Evolutionary conservation across 306 rosid species (phyloP).

Genomic region (Pyrus bretschneideri): DNA sequence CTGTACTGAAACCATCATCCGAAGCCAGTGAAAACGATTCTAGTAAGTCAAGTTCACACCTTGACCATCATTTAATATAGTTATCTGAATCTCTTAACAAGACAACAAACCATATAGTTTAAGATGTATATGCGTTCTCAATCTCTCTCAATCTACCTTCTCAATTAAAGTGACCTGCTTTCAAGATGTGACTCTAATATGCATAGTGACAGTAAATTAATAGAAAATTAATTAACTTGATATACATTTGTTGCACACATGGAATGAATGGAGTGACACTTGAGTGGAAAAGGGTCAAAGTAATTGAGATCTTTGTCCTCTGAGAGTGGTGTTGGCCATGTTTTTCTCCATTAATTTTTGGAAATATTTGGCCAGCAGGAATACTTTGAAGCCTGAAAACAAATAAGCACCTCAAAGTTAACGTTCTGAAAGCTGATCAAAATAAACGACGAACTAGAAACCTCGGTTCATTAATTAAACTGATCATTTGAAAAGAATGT

Average conservation of each 20-base stretch:
- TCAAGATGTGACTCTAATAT: not conserved
- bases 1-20: not conserved
- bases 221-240: not conserved
- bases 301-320: not conserved
- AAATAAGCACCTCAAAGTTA: not conserved
- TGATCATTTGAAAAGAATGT: not conserved
- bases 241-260: not conserved
- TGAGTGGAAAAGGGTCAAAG: not conserved
- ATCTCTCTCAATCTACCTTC: not conserved
- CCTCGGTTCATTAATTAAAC: conserved; percentile 2
- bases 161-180: not conserved
- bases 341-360: not conserved
- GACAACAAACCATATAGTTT: not conserved
- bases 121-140: not conserved
- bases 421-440: not conserved
- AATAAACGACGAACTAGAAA: not conserved
- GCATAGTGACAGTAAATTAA: not conserved
- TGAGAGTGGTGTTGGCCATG: not conserved
- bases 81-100: not conserved
- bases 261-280: conserved; percentile 3
- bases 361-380: not conserved
- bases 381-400: conserved; percentile 1
- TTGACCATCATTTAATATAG: not conserved
- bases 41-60: not conserved
- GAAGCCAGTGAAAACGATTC: not conserved